A percentile compares a stretch with the other conserved stretches of the same genome.
phyloP scores from a whole-genome alignment of 2,329 filamentous ascomycete species.

The Botryotinia globosa region DNA sequence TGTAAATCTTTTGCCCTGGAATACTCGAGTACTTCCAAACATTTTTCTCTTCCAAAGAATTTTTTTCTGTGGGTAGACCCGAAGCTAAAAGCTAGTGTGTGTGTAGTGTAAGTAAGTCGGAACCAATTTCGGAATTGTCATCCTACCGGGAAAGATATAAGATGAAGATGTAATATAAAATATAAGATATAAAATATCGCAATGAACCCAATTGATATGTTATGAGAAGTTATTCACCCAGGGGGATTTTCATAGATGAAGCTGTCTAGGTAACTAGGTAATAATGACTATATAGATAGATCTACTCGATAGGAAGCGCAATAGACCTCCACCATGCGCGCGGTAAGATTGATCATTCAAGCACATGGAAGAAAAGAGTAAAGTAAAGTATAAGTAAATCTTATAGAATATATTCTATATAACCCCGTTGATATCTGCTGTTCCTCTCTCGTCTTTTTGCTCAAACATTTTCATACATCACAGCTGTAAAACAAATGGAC shows the following conservation, averaged over 20 bases:
- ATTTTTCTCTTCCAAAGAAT: neutral
- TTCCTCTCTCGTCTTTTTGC: neutral
- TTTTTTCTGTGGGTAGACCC: neutral
- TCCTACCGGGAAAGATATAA: neutral
- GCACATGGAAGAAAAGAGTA: neutral
- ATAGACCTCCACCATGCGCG: neutral
- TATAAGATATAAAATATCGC: no score
- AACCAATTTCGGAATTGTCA: neutral
- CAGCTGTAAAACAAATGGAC: neutral
- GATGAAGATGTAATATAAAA: neutral
- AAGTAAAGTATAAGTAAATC: neutral
- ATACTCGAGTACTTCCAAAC: neutral
- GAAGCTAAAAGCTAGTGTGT: neutral
- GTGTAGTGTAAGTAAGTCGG: neutral
- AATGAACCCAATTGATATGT: neutral
- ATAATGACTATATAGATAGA: neutral
- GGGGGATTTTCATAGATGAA: neutral
- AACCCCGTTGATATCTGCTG: neutral
- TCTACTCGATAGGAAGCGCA: neutral
- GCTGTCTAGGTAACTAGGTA: neutral
- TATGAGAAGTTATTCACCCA: neutral
- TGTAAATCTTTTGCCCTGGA: neutral
- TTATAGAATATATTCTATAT: neutral
- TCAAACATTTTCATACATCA: neutral
- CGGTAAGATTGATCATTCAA: neutral